Conservation (phyloP, 192 early-diverging fungal genomes). For the Piromyces sp. region DNA sequence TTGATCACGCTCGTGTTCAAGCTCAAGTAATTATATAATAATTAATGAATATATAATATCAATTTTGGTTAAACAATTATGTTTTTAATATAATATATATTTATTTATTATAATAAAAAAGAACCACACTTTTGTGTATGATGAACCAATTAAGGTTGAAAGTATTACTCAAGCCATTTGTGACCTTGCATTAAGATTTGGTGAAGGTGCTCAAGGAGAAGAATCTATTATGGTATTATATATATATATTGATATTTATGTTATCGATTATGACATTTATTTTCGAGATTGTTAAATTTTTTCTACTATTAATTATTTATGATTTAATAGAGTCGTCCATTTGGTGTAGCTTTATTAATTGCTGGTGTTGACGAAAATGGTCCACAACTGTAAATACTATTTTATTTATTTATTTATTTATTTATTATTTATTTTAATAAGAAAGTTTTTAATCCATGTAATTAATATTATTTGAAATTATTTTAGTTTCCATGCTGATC, state of each 20-base stretch:
- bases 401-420: too few species aligned
- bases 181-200: conserved; percentile 91
- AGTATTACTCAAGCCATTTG: conserved; percentile 94
- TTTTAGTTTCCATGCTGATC: conserved; percentile 77
- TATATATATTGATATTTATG: too few species aligned
- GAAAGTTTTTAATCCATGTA: too few species aligned
- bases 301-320: not conserved
- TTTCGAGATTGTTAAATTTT: too few species aligned
- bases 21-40: too few species aligned
- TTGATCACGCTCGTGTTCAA: conserved; percentile 91
- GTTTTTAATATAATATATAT: conserved; percentile 2
- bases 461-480: too few species aligned
- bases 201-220: conserved; percentile 88
- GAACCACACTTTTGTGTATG: conserved; percentile 90
- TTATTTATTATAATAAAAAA: conserved; percentile 8
- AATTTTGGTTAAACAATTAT: not conserved
- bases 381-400: conserved; percentile 69
- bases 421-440: too few species aligned
- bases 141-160: conserved; percentile 89
- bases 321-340: conserved; percentile 66
- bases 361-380: conserved; percentile 93
- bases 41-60: conserved; percentile 3
- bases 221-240: conserved; percentile 80
- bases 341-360: conserved; percentile 96
- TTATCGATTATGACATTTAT: too few species aligned